Percentiles rank a stretch among this genome's conserved stretches.
phyloP scores from a whole-genome alignment of 441 rosid species.

The Syzygium malaccense region DNA sequence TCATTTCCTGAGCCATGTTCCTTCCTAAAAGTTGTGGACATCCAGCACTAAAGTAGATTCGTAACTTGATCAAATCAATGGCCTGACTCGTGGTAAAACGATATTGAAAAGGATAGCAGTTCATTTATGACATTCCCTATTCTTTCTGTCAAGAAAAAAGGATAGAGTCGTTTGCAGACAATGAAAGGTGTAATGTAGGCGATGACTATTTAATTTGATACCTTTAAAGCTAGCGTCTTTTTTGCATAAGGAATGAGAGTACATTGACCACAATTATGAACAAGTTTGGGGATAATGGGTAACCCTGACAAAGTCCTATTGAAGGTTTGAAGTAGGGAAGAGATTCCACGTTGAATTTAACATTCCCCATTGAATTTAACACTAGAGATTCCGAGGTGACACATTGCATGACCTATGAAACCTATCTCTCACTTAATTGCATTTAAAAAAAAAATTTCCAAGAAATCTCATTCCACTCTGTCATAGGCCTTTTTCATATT shows the following conservation, averaged over 20 bases:
- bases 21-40: background rate
- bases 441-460: fast-evolving
- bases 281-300: background rate
- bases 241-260: background rate
- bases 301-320: background rate
- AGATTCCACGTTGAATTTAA: background rate
- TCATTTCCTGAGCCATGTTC: background rate
- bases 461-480: background rate
- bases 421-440: fast-evolving
- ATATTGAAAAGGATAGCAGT: background rate
- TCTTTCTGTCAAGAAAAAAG: background rate
- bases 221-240: background rate
- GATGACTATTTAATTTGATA: background rate
- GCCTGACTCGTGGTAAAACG: background rate
- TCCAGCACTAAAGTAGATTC: background rate
- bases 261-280: background rate
- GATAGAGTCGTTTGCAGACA: background rate
- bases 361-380: background rate
- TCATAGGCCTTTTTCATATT: background rate
- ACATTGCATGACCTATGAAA: background rate
- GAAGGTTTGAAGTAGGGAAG: background rate
- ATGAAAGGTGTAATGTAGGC: background rate
- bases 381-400: fast-evolving
- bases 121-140: background rate
- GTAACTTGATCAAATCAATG: too few species aligned